Evolutionary conservation across 148 eudicot species (phyloP), one percentile per base, ranked within the genome.

Genomic region (Rhododendron griersonianum): DNA sequence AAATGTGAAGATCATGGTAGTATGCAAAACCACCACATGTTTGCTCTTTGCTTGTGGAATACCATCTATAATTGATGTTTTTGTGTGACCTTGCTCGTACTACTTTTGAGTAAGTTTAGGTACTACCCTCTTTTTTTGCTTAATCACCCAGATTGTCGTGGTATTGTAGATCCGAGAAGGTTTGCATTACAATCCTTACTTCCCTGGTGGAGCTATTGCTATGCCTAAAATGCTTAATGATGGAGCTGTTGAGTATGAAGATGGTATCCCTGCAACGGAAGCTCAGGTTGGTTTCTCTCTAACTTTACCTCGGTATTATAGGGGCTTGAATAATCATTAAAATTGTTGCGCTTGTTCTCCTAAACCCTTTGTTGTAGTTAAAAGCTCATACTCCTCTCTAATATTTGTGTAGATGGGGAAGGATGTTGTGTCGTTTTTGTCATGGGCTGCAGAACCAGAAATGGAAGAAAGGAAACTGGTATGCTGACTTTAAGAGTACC

Each of bases 171-270:
- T 95, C 84, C 91, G 99, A 83, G 99, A 97, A 45, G 99, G 99
- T 14, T 87, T 97, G 87, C 94, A 97, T 87, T 97, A 97, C 83
- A 97, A 97, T 88, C 98, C 99, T 71, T 97, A 97, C 91, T 97
- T 97, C 85, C 98, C 99, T 83, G 99, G 99, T 11, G 98, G 99
- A 78, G 98, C 99, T 80, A 97, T 97, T 83, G 99, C 98, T 30
- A 97, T 97, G 99, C 99, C 99, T 74, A 94, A 97, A 80, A 97
- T 97, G 99, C 99, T 97, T 84, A 95, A 87, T 59, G 99, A 95
- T 87, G 99, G 99, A 83, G 99, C 95, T 87, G 88, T 97, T 37
- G 98, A 97, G 91, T 97, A 97, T 83, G 99, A 97, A 87, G 99
- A 97, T 89, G 99, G 99, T 81, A 92, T 93, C 78, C 93, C 94